Percentiles rank a stretch among this genome's conserved stretches.
phyloP scores from a whole-genome alignment of 352 stramenopile species.

The Globisporangium splendens region DNA sequence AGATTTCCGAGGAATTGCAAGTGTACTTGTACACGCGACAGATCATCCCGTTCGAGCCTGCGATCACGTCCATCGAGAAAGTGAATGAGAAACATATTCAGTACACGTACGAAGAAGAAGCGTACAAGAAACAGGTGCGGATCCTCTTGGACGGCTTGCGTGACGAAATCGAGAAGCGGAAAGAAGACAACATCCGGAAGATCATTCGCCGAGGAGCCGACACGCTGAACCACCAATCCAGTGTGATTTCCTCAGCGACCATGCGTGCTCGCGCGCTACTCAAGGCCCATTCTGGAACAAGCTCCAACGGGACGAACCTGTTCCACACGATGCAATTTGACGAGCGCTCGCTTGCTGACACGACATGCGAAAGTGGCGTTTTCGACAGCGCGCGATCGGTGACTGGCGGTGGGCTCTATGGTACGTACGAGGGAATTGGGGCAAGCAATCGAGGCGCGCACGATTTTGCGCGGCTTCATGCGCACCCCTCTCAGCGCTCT shows the following conservation, averaged over 20 bases:
- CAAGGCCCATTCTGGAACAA: slow-evolving; percentile 14
- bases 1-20: slow-evolving; percentile 80
- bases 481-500: slow-evolving; percentile 23
- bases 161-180: slow-evolving; percentile 82
- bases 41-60: slow-evolving; percentile 73
- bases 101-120: slow-evolving; percentile 68
- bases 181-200: slow-evolving; percentile 59
- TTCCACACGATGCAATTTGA: slow-evolving; percentile 49
- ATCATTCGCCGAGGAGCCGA: slow-evolving; percentile 30
- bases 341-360: slow-evolving; percentile 32
- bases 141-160: slow-evolving; percentile 73
- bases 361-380: slow-evolving; percentile 21
- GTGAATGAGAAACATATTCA: slow-evolving; percentile 34
- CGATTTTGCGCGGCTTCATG: slow-evolving; percentile 6
- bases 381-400: slow-evolving; percentile 31
- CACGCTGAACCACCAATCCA: slow-evolving; percentile 11
- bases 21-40: slow-evolving; percentile 84
- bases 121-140: slow-evolving; percentile 65
- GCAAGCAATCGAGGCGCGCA: slow-evolving; percentile 21
- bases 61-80: slow-evolving; percentile 51
- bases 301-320: slow-evolving; percentile 23
- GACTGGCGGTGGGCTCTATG: slow-evolving; percentile 5
- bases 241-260: slow-evolving; percentile 11
- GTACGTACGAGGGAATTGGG: slow-evolving; percentile 15
- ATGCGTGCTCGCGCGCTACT: slow-evolving; percentile 6